Base-by-base conservation (phyloP, 1,284 basidiomycete species). In the Farysia itapuensis region DNA sequence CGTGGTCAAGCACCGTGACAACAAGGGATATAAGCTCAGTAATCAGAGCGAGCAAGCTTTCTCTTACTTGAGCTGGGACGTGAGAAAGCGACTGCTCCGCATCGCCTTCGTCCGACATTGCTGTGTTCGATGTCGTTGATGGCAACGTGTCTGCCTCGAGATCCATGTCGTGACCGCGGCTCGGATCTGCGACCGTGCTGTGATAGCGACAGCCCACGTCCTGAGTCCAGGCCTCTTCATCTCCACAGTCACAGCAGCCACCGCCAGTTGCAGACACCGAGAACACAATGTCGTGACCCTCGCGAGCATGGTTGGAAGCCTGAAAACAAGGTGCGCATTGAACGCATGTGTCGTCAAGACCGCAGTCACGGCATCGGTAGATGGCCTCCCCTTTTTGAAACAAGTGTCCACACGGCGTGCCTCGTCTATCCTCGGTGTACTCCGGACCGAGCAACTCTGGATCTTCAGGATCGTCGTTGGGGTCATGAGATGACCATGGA, bases 21-120 rank as follows among this genome's bases (percentile, higher is more conserved):
- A 94, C 79, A 73, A 89, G 94, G 71, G 92, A 88, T 34, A 93
- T 78, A 3, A 87, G 86, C 64, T 86, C 87, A 6, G 81, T 85
- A 34, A 93, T 82, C 0, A 88, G 88, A 33, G 84, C 81, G 45
- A 82, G 80, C 81, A 94, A 84, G 33, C 83, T 83, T 12, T 88
- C 84, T 35, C 84, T 82, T 16, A 93, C 80, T 29, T 87, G 85
- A 4, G 16, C 42, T 2, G 44, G 50, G 4, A 53, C 28, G 11
- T 34, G 42, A 4, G 45, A 42, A 11, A 53, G 39, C 13, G 49
- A 49, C 16, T 53, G 52, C 42, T 60, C 34, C 5, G 52, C 42
- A 11, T 60, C 50, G 13, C 39, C 39, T 0, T 53, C 45, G 19
- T 53, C 46, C 0, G 39, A 31, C 8, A 3, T 30, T 8, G 31